Conservation (phyloP, 352 stramenopile genomes). For the Globisporangium cystogenes region DNA sequence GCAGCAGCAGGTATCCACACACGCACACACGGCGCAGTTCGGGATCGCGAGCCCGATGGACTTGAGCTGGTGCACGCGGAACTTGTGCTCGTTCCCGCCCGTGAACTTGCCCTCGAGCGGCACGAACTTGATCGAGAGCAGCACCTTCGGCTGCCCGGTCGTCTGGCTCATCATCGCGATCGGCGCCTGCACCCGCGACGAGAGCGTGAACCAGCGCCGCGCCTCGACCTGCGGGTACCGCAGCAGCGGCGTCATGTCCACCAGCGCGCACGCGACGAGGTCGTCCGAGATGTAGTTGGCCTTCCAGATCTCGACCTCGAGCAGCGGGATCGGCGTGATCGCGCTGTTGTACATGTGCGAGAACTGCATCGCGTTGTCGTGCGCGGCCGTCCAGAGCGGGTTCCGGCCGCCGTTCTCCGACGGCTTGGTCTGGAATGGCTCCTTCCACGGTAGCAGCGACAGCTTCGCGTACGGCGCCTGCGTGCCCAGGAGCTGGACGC, state of each 20-base stretch:
- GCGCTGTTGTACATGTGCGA: slow-evolving; percentile 88
- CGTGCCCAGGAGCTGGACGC: slow-evolving; percentile 56
- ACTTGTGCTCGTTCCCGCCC: slow-evolving; percentile 72
- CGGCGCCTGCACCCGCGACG: slow-evolving; percentile 35
- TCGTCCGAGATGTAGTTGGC: slow-evolving; percentile 81
- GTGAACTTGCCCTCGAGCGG: slow-evolving; percentile 53
- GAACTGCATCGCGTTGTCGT: slow-evolving; percentile 81
- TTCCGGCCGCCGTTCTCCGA: slow-evolving; percentile 68
- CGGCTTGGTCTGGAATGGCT: slow-evolving; percentile 75
- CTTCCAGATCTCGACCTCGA: slow-evolving; percentile 86
- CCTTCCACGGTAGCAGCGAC: slow-evolving; percentile 79
- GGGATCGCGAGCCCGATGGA: slow-evolving; percentile 79
- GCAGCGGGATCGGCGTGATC: slow-evolving; percentile 77
- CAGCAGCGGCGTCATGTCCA: slow-evolving; percentile 80
- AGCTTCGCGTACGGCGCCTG: slow-evolving; percentile 69
- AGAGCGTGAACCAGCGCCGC: slow-evolving; percentile 81
- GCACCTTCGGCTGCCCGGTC: slow-evolving; percentile 50
- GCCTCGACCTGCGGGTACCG: slow-evolving; percentile 63
- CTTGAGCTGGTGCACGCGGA: slow-evolving; percentile 84
- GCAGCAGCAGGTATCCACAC: neutral
- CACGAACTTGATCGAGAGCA: slow-evolving; percentile 77
- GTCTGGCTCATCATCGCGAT: slow-evolving; percentile 37
- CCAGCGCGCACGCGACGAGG: slow-evolving; percentile 64
- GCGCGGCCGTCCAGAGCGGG: slow-evolving; percentile 60
- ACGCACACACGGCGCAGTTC: slow-evolving; percentile 69